Base-by-base conservation (phyloP, 1,284 basidiomycete species). In the Meira miltonrushii region DNA sequence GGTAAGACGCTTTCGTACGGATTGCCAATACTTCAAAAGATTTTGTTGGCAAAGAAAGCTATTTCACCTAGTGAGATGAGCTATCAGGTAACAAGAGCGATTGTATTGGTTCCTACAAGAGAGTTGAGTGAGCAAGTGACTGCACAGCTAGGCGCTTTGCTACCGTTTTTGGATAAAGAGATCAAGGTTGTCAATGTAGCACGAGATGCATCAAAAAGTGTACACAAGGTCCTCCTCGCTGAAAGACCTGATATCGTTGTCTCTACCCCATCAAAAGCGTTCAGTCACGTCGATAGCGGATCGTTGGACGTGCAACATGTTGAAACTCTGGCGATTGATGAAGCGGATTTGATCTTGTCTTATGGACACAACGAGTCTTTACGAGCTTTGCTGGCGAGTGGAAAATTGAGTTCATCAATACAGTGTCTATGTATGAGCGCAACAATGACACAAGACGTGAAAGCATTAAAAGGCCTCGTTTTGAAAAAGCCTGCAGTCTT, bases 1-100 rank as follows among this genome's bases (percentile, higher is more conserved):
- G 95, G 95, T 49, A 99, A 99, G 82, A 99, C 95, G 0, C 89
- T 90, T 1, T 92, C 95, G 2, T 99, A 98, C 78, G 91, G 87
- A 64, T 84, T 98, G 4, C 94, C 95, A 0, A 80, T 93, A 15
- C 81, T 92, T 0, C 94, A 98, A 78, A 93, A 91, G 78, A 87
- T 98, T 37, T 75, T 98, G 54, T 85, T 84, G 65, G 83, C 84
- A 4, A 94, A 94, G 83, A 81, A 81, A 76, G 65, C 59, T 52
- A 43, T 66, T 17, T 48, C 67, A 15, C 64, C 64, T 28, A 69
- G 67, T 11, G 83, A 83, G 69, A 74, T 81, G 8, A 74, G 76
- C 13, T 80, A 82, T 64, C 83, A 85, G 74, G 81, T 81, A 2
- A 94, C 92, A 0, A 84, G 90, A 43, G 89, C 85, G 1, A 78